Evolutionary conservation across 192 early-diverging fungal genomes (phyloP), one percentile per base, ranked within the genome.

Genomic region (Backusella australiensis): DNA sequence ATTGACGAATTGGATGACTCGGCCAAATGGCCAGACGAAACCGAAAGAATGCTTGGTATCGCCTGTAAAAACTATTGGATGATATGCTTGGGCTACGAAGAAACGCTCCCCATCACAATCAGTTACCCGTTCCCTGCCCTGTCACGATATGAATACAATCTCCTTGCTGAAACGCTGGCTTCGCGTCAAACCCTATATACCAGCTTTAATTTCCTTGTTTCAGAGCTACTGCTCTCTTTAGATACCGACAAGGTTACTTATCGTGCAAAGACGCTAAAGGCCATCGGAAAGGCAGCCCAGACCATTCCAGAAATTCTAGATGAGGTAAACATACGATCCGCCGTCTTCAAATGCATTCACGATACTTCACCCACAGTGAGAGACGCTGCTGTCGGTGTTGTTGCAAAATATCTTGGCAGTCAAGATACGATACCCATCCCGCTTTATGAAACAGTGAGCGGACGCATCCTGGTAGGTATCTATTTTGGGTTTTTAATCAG

Each of bases 361-460:
- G 97, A 98, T 78, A 83, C 84, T 63, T 95, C 94, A 23, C 89
- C 95, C 21, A 87, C 89, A 11, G 97, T 98, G 19, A 90, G 97
- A 38, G 97, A 97, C 85, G 94, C 93, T 11, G 93, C 96, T 6
- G 90, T 96, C n/a, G 93, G 97, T 67, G 78, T 98, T 34, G 87
- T 97, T 38, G 94, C 94, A 21, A 93, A 91, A 70, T 94, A 95
- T 74, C 80, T 96, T 63, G 85, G 90, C 6, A 85, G 88, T 69
- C 88, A 92, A 38, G 82, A 85, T 9, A 86, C 82, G 65, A 86
- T 97, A 21, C 87, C 92, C 1, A 79, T 77, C 32, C 86, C 94
- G 69, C 95, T 97, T 77, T 97, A 96, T 74, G 88, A 90, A 36
- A 82, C 94, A 46, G 86, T 97, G 49, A 92, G 91, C 69, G 92